Evolutionary conservation across 2,329 filamentous ascomycete species (phyloP).

Genomic region (Phaeosphaeria sp.): DNA sequence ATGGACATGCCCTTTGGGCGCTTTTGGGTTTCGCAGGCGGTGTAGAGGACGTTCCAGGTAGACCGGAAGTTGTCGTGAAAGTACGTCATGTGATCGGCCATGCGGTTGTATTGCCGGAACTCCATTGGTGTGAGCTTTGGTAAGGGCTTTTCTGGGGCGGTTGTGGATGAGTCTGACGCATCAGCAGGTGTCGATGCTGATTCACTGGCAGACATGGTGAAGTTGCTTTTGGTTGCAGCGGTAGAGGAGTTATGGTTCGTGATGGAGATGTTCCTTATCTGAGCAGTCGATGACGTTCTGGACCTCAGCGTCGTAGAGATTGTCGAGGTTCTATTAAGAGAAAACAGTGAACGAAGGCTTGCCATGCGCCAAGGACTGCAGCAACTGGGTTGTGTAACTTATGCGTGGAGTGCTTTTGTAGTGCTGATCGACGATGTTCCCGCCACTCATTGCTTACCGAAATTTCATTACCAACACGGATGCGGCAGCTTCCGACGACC

Average conservation of each 20-base stretch:
- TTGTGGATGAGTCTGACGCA: background rate
- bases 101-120: conserved; percentile 73
- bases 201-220: background rate
- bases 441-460: conserved; percentile 24
- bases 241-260: background rate
- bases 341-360: background rate
- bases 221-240: background rate
- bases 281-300: background rate
- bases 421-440: background rate
- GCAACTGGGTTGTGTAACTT: background rate
- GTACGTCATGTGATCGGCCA: conserved; percentile 77
- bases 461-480: conserved; percentile 25
- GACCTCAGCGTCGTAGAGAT: background rate
- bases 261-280: background rate
- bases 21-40: conserved; percentile 65
- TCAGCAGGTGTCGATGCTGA: background rate
- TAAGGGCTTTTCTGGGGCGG: conserved; percentile 49
- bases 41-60: conserved; percentile 75
- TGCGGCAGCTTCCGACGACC: conserved; percentile 15
- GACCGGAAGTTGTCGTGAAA: conserved; percentile 55
- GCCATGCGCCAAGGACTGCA: background rate
- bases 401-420: background rate
- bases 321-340: background rate
- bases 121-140: conserved; percentile 71
- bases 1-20: conserved; percentile 71